Conservation (phyloP, 495 filamentous ascomycete species). For the Tuber aestivum region DNA sequence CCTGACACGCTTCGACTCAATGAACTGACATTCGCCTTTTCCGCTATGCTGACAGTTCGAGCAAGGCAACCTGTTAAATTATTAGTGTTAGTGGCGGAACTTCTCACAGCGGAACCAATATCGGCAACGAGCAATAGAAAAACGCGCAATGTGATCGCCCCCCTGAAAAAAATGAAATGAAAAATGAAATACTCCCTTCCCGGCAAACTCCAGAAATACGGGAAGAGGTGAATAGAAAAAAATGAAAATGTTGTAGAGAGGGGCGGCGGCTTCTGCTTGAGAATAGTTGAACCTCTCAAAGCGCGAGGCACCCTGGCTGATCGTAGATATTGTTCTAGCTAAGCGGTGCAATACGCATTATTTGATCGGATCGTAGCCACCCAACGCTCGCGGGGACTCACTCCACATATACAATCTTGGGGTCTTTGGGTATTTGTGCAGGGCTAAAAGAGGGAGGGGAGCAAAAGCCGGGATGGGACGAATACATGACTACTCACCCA, state of each 20-base stretch:
- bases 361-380: not conserved
- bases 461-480: not conserved
- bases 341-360: not conserved
- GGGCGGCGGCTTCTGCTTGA: not conserved
- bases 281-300: not conserved
- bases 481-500: constrained; percentile 11
- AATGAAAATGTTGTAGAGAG: not conserved
- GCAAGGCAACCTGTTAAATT: constrained; percentile 18
- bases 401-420: not conserved
- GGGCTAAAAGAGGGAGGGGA: not conserved
- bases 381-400: not conserved
- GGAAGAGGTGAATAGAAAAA: too few species aligned
- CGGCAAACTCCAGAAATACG: too few species aligned
- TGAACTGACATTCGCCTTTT: constrained; percentile 26
- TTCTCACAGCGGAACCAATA: not conserved
- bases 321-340: not conserved
- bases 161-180: not conserved
- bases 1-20: constrained; percentile 27
- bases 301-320: not conserved
- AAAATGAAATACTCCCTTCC: too few species aligned
- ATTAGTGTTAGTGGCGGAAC: not conserved
- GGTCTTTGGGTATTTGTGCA: not conserved
- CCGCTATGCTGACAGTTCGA: constrained; percentile 26
- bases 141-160: not conserved
- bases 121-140: not conserved